phyloP scores from a whole-genome alignment of 2,329 filamentous ascomycete genomes.

The Paraconiothyrium sp. region DNA sequence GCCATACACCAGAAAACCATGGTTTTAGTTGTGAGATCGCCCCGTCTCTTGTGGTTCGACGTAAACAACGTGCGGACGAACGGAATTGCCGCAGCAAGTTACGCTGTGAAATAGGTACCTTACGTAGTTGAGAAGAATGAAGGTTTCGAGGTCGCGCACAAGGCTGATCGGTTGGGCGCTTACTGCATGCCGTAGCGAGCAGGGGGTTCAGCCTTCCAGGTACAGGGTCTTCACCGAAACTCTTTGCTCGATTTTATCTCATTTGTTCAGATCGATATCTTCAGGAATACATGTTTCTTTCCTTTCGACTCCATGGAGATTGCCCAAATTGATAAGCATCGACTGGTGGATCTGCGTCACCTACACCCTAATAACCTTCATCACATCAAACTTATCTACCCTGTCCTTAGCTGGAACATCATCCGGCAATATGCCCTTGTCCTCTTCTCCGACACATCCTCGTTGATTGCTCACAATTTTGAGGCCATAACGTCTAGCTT shows the following conservation, averaged over 20 bases:
- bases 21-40: background rate
- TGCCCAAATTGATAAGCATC: background rate
- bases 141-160: background rate
- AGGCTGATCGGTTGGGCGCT: background rate
- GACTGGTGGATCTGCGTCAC: background rate
- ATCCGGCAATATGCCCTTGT: conserved; percentile 36
- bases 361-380: conserved; percentile 32
- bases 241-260: background rate
- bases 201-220: background rate
- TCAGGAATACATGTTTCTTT: background rate
- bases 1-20: background rate
- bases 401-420: conserved; percentile 40
- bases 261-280: too few relatives aligned
- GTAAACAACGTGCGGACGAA: background rate
- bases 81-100: background rate
- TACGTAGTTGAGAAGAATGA: background rate
- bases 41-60: background rate
- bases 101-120: background rate
- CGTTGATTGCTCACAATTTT: conserved; percentile 57
- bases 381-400: conserved; percentile 38
- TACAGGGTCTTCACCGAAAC: background rate
- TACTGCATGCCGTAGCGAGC: background rate
- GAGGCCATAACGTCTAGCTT: conserved; percentile 49
- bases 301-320: background rate
- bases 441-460: conserved; percentile 49